A percentile compares a stretch with the other conserved stretches of the same genome.
Evolutionary conservation across 768 basidiomycete species (phyloP).

Genomic region (Dictyophora rubrovolvata): DNA sequence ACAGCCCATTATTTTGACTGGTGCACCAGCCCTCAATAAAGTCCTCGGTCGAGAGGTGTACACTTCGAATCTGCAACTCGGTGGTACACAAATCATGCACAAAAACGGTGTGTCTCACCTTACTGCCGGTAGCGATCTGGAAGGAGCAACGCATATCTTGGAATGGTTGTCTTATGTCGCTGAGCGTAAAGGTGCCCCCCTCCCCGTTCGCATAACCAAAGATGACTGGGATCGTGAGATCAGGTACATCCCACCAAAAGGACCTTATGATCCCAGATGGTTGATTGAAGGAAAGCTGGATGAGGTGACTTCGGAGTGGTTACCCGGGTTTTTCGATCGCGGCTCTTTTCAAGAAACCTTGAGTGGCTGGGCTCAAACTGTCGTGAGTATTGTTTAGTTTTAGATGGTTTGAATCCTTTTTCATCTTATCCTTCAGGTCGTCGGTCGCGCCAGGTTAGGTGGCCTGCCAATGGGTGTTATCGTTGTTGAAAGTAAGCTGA

Average conservation of each 20-base stretch:
- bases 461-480: slow-evolving; percentile 98
- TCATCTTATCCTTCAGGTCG: slow-evolving; percentile 27
- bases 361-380: slow-evolving; percentile 98
- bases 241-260: slow-evolving; percentile 83
- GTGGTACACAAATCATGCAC: slow-evolving; percentile 99
- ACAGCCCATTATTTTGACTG: slow-evolving; percentile 97
- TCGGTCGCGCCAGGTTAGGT: slow-evolving; percentile 90
- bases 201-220: slow-evolving; percentile 60
- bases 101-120: slow-evolving; percentile 99
- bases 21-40: slow-evolving; percentile 94
- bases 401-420: background rate
- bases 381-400: slow-evolving; percentile 29
- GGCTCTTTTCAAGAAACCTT: slow-evolving; percentile 98
- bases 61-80: slow-evolving; percentile 95
- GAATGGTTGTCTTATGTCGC: slow-evolving; percentile 95
- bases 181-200: slow-evolving; percentile 62
- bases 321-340: slow-evolving; percentile 93
- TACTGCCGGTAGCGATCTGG: slow-evolving; percentile 88
- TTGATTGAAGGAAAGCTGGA: slow-evolving; percentile 93
- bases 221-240: slow-evolving; percentile 93
- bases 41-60: slow-evolving; percentile 98
- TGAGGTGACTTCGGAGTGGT: slow-evolving; percentile 65
- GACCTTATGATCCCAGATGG: slow-evolving; percentile 94
- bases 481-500: slow-evolving; percentile 66
- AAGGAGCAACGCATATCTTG: slow-evolving; percentile 89